A percentile compares a stretch with the other conserved stretches of the same genome.
Evolutionary conservation across 352 stramenopile genomes (phyloP).

Genomic region (Phytophthora aleatoria): DNA sequence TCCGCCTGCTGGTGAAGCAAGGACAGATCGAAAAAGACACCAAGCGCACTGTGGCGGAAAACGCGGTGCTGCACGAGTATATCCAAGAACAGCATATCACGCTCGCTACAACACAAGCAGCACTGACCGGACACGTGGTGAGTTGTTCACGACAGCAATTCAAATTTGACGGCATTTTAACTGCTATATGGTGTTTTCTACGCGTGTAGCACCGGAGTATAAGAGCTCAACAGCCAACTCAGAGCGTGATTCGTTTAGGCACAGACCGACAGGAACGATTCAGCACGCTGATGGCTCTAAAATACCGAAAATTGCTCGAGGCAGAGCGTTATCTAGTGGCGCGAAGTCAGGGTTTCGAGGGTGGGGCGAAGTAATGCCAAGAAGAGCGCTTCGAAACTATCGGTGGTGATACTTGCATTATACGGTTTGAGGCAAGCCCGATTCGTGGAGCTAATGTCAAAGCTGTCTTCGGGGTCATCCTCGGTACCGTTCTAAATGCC

Average conservation of each 20-base stretch:
- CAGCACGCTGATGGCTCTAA: neutral
- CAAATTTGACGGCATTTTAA: neutral
- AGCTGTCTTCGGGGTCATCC: neutral
- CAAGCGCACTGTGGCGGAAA: constrained; percentile 8
- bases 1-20: constrained; percentile 30
- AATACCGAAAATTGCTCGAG: neutral
- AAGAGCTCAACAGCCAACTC: constrained; percentile 17
- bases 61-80: constrained; percentile 32
- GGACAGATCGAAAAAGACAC: constrained; percentile 21
- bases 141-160: neutral
- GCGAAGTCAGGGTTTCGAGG: neutral
- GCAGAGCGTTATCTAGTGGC: neutral
- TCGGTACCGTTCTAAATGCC: neutral
- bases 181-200: neutral
- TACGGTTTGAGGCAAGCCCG: neutral
- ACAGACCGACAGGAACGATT: constrained; percentile 30
- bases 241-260: constrained; percentile 25
- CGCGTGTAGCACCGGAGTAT: neutral
- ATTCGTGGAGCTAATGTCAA: neutral
- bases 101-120: constrained; percentile 31
- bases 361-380: neutral
- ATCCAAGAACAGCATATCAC: constrained; percentile 36
- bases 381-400: neutral
- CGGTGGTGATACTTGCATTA: neutral
- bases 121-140: constrained; percentile 20